These are phyloP conservation scores for Pinus taeda DNA, from an alignment of 75 land plant species.

Conservation along the genomic window DNA sequence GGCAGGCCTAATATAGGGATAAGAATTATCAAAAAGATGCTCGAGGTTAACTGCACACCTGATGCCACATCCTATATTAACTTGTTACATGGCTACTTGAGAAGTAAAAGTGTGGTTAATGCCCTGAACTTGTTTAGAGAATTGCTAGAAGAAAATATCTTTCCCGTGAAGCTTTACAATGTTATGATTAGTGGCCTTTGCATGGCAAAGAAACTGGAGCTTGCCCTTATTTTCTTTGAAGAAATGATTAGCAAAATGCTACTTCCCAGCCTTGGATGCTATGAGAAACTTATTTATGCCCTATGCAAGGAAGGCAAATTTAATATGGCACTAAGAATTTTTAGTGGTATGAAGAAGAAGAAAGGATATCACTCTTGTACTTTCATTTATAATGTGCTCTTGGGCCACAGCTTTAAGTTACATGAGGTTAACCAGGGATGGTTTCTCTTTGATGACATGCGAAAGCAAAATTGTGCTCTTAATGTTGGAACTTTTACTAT, in stretches of 20 bases:
- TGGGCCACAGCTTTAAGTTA: conserved; percentile 30
- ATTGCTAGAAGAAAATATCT: conserved; percentile 13
- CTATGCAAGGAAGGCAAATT: conserved; percentile 21
- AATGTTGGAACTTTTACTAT: conserved; percentile 21
- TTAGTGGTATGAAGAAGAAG: conserved; percentile 29
- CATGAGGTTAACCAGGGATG: conserved; percentile 27
- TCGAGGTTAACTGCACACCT: conserved; percentile 23
- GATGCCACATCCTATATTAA: conserved; percentile 22
- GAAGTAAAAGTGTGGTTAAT: conserved; percentile 27
- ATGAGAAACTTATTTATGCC: conserved; percentile 37
- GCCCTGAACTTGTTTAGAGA: conserved; percentile 35
- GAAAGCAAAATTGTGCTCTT: conserved; percentile 1
- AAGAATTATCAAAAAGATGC: conserved; percentile 39
- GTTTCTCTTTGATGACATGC: conserved; percentile 10
- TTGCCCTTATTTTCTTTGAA: conserved; percentile 28
- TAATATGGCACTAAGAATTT: conserved; percentile 23
- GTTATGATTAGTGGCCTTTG: conserved; percentile 51
- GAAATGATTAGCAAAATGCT: conserved; percentile 27
- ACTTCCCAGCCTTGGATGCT: conserved; percentile 34
- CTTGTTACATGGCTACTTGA: conserved; percentile 48
- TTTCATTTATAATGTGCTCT: conserved; percentile 44
- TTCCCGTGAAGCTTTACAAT: conserved; percentile 34
- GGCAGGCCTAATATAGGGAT: conserved; percentile 30
- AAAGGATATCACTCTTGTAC: conserved; percentile 24
- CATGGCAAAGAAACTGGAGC: conserved; percentile 21